phyloP scores from a whole-genome alignment of 116 monocot genomes.

The Dioscorea cayenensis region DNA sequence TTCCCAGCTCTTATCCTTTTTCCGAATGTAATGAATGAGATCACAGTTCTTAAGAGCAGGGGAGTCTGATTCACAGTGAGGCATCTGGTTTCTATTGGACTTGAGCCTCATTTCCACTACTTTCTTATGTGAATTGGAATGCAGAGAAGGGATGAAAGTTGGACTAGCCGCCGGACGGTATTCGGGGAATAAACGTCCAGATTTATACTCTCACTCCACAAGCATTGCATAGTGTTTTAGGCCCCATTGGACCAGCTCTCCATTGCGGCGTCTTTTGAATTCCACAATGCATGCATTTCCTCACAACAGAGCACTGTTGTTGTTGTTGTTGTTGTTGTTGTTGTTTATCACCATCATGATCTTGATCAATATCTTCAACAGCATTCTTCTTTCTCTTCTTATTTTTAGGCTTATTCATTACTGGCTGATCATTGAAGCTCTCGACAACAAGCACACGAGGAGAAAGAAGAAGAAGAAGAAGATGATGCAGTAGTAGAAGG shows the following conservation, averaged over 20 bases:
- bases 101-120: slow-evolving; percentile 8
- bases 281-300: slow-evolving; percentile 66
- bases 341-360: slow-evolving; percentile 9
- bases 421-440: no score
- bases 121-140: slow-evolving; percentile 15
- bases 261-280: slow-evolving; percentile 67
- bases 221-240: slow-evolving; percentile 55
- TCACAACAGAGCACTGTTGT: background rate
- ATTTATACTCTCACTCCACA: slow-evolving; percentile 12
- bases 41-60: slow-evolving; percentile 11
- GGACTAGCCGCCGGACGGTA: slow-evolving; percentile 12
- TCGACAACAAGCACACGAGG: background rate
- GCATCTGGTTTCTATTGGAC: background rate
- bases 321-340: background rate
- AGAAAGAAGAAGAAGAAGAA: no score
- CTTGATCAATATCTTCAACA: background rate
- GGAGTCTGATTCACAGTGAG: background rate
- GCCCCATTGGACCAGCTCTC: slow-evolving; percentile 76
- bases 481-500: slow-evolving; percentile 12
- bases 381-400: background rate
- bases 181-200: slow-evolving; percentile 2
- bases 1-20: background rate
- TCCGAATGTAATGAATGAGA: slow-evolving; percentile 8
- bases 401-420: no score
- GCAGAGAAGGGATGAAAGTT: slow-evolving; percentile 3